phyloP scores from a whole-genome alignment of 441 rosid species.

The Raphanus hybrid region DNA sequence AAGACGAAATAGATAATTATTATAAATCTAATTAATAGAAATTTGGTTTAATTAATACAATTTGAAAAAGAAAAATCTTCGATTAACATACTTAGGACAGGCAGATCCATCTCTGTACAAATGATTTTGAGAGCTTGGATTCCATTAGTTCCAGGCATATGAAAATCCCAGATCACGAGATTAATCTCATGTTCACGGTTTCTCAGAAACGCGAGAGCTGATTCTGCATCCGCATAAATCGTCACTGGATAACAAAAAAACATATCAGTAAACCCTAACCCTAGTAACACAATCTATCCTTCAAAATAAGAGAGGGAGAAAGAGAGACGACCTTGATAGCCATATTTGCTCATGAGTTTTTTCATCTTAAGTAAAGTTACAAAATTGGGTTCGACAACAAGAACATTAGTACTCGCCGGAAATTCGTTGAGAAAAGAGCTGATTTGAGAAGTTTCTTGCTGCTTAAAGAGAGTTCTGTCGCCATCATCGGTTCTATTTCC shows the following conservation, averaged over 20 bases:
- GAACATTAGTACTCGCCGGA: not conserved
- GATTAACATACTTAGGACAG: slow-evolving; percentile 31
- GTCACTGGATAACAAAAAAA: slow-evolving; percentile 17
- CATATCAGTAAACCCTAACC: slow-evolving; percentile 3
- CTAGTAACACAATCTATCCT: not conserved
- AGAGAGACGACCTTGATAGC: slow-evolving; percentile 16
- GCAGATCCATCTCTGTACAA: slow-evolving; percentile 20
- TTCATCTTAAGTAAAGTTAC: slow-evolving; percentile 5
- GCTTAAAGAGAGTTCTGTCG: not conserved
- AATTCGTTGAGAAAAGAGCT: not conserved
- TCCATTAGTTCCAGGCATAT: slow-evolving; percentile 37
- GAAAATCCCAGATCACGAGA: slow-evolving; percentile 33
- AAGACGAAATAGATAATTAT: not conserved
- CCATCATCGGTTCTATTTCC: not conserved
- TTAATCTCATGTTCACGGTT: slow-evolving; percentile 1
- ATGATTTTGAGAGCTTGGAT: slow-evolving; percentile 26
- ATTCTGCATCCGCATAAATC: not conserved
- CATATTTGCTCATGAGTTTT: not conserved
- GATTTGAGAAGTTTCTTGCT: slow-evolving; percentile 21
- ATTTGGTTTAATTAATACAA: not conserved
- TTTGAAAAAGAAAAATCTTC: not conserved
- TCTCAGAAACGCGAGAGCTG: slow-evolving; percentile 19
- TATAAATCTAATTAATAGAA: not conserved
- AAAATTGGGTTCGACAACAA: slow-evolving; percentile 19
- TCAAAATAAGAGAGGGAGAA: not conserved